Evolutionary conservation across 768 basidiomycete genomes (phyloP), one percentile per base, ranked within the genome.

Genomic region (Tylopilus felleus): DNA sequence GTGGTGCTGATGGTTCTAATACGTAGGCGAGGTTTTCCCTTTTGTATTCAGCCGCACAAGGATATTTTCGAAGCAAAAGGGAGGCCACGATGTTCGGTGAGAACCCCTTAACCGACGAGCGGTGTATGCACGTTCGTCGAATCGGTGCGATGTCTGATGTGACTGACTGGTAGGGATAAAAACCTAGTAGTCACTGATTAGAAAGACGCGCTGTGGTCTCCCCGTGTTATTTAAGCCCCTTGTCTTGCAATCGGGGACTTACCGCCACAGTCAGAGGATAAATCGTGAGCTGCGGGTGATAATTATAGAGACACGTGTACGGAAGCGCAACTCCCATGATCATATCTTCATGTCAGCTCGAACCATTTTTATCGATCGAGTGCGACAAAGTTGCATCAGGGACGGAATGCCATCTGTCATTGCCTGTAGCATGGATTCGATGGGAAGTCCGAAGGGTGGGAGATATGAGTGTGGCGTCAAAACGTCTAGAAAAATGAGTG

Each of bases 51-150:
- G 21, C 29, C 40, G 29, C 8, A 33, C n/a, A 25, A 13, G 21
- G 33, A 46, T 51, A 33, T 38, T 44, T 33, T 33, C 13, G 33
- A 33, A 44, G 13, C 31, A 13, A 31, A 49, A 21, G 21, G 16
- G 47, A 40, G 28, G 33, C 23, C 36, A 44, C 16, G 19, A 42
- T 25, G 36, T n/a, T 13, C 4, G 21, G 25, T 38, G 19, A 22
- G 43, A 47, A 9, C 35, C 35, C 27, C 35, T 27, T 17, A 21
- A 5, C 16, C 12, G 4, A 41, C 7, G 3, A 8, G 8, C 17
- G 36, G 39, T 13, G 16, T 31, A 52, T 50, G 51, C 53, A 64
- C 62, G 52, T 65, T 63, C 56, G 49, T 41, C 53, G 27, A 36
- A 53, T 35, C n/a, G 13, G 41, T 38, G 41, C 10, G 12, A 36